Conservation (phyloP, 805 yeast genomes). For the Kuraishia piskuri region DNA sequence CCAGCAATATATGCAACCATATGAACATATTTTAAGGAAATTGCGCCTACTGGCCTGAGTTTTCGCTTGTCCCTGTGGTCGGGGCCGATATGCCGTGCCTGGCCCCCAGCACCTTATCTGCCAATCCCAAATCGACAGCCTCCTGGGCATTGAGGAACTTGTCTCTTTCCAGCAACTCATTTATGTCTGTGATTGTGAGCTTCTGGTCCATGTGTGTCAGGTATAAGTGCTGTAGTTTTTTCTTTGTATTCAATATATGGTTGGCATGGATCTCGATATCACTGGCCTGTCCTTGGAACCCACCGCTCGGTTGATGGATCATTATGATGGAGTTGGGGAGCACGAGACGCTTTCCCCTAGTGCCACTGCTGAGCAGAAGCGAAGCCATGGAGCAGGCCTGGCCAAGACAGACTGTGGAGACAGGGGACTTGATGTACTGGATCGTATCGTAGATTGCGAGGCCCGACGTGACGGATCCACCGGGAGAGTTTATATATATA, state of each 20-base stretch:
- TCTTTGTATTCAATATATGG: slow-evolving; percentile 21
- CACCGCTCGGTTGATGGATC: slow-evolving; percentile 26
- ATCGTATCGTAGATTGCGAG: slow-evolving; percentile 26
- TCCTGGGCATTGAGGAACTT: slow-evolving; percentile 18
- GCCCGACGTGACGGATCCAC: slow-evolving; percentile 25
- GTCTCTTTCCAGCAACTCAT: slow-evolving; percentile 15
- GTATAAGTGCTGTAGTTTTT: slow-evolving; percentile 17
- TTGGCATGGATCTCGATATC: slow-evolving; percentile 26
- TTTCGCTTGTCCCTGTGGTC: neutral
- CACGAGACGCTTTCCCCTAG: slow-evolving; percentile 17
- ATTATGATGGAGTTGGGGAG: slow-evolving; percentile 23
- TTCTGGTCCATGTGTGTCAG: slow-evolving; percentile 16
- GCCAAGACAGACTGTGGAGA: slow-evolving; percentile 25
- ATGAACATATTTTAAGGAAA: neutral
- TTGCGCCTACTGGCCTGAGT: neutral
- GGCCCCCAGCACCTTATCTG: slow-evolving; percentile 18
- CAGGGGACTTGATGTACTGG: slow-evolving; percentile 22
- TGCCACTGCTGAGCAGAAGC: slow-evolving; percentile 20
- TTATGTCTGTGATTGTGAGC: slow-evolving; percentile 10
- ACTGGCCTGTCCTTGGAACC: slow-evolving; percentile 21
- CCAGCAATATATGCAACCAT: neutral
- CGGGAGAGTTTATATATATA: slow-evolving; percentile 22
- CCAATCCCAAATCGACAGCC: slow-evolving; percentile 22
- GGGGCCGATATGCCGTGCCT: slow-evolving; percentile 6
- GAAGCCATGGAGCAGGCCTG: slow-evolving; percentile 27